phyloP scores from a whole-genome alignment of 2,329 filamentous ascomycete species.

The Phialophora chinensis region DNA sequence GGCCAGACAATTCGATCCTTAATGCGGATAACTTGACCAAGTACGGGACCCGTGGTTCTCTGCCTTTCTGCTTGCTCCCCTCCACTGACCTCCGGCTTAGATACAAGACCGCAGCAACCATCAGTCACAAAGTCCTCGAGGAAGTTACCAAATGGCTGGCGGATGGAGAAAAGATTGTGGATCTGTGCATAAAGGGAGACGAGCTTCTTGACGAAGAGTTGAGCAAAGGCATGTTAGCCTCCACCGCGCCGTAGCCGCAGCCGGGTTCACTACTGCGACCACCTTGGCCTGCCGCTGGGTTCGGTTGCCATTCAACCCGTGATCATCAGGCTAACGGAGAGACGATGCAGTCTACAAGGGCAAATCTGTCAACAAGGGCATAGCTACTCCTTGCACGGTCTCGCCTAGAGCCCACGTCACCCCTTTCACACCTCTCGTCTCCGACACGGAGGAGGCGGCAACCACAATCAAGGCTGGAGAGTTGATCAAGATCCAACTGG shows the following conservation, averaged over 20 bases:
- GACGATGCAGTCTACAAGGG: slow-evolving; percentile 77
- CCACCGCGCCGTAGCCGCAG: neutral
- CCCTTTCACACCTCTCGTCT: slow-evolving; percentile 89
- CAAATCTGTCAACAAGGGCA: slow-evolving; percentile 94
- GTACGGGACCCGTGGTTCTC: slow-evolving; percentile 8
- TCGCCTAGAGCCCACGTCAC: slow-evolving; percentile 94
- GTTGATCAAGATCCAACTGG: slow-evolving; percentile 96
- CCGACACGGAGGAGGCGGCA: slow-evolving; percentile 83
- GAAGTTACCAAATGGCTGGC: slow-evolving; percentile 76
- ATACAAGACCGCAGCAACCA: slow-evolving; percentile 95
- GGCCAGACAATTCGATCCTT: slow-evolving; percentile 80
- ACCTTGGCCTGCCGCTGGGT: neutral
- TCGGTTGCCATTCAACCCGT: neutral
- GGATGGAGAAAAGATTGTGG: slow-evolving; percentile 88
- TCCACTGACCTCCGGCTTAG: slow-evolving; percentile 19
- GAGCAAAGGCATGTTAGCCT: slow-evolving; percentile 62
- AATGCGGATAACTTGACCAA: slow-evolving; percentile 97
- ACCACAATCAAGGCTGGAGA: slow-evolving; percentile 82
- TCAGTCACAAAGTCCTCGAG: slow-evolving; percentile 94
- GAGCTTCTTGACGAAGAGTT: slow-evolving; percentile 93
- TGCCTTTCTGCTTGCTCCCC: neutral
- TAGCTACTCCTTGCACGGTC: slow-evolving; percentile 69
- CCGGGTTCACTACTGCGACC: neutral
- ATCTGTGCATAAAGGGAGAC: slow-evolving; percentile 94
- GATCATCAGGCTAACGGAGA: slow-evolving; percentile 10